A percentile compares a stretch with the other conserved stretches of the same genome.
Evolutionary conservation across 2,329 filamentous ascomycete species (phyloP).

Genomic region (Byssochlamys sp.): DNA sequence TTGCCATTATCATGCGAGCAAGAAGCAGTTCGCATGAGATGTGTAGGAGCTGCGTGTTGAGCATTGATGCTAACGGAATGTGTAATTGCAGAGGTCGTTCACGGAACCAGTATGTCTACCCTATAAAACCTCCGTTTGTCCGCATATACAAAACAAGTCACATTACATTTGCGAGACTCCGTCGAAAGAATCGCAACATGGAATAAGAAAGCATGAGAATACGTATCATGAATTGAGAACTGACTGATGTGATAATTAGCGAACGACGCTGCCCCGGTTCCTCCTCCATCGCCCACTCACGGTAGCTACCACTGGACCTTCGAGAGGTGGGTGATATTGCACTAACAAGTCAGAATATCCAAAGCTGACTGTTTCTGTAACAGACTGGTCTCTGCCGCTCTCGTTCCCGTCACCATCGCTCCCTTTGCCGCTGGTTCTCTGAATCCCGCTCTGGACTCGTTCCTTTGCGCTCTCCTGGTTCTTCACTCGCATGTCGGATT

Average conservation of each 20-base stretch:
- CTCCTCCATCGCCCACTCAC: slow-evolving; percentile 63
- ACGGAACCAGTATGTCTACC: slow-evolving; percentile 58
- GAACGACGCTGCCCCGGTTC: slow-evolving; percentile 76
- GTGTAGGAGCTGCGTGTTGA: background rate
- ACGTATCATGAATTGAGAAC: background rate
- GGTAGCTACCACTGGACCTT: slow-evolving; percentile 99
- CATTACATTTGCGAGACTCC: background rate
- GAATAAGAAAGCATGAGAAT: background rate
- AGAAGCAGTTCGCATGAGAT: background rate
- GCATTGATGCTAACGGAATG: slow-evolving; percentile 35
- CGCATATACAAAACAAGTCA: background rate
- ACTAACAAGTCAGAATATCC: background rate
- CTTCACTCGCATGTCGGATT: slow-evolving; percentile 95
- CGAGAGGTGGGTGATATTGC: slow-evolving; percentile 51
- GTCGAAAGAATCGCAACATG: background rate
- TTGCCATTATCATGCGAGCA: background rate
- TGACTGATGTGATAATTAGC: slow-evolving; percentile 39
- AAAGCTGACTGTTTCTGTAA: slow-evolving; percentile 1
- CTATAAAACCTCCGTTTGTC: background rate
- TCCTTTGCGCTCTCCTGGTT: slow-evolving; percentile 72
- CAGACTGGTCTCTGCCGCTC: slow-evolving; percentile 65
- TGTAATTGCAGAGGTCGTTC: slow-evolving; percentile 52
- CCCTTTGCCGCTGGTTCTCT: slow-evolving; percentile 87
- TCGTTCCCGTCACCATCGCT: slow-evolving; percentile 77
- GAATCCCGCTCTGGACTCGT: slow-evolving; percentile 78